These are phyloP conservation scores for Populus trichocarpa DNA, from an alignment of 441 rosid species.

Conservation along the genomic window DNA sequence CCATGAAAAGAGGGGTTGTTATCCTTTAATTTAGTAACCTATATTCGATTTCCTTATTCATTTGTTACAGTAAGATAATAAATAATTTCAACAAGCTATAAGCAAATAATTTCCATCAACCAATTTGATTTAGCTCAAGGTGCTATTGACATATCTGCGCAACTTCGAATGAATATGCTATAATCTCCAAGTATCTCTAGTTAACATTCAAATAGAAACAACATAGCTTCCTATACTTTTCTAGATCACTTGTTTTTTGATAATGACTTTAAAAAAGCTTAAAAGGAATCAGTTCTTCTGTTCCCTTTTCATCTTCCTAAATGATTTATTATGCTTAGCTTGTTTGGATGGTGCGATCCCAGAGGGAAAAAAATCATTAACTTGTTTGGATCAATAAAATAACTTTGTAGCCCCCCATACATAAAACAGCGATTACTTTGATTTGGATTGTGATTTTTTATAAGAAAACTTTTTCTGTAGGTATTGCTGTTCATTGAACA, in stretches of 20 bases:
- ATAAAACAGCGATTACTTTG: not conserved
- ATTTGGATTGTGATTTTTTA: too few relatives aligned
- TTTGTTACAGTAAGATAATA: not conserved
- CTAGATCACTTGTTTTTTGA: not conserved
- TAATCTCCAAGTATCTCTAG: not conserved
- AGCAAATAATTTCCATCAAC: not conserved
- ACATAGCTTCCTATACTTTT: not conserved
- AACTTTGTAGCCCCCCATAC: not conserved
- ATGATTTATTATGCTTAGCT: slow-evolving; percentile 17
- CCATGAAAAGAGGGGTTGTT: not conserved
- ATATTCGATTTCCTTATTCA: not conserved
- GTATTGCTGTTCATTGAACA: not conserved
- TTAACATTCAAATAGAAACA: not conserved
- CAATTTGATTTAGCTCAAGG: not conserved
- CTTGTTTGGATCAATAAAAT: too few relatives aligned
- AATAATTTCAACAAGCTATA: not conserved
- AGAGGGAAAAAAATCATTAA: too few relatives aligned
- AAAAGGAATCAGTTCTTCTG: not conserved
- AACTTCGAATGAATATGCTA: not conserved
- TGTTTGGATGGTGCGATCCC: slow-evolving; percentile 10
- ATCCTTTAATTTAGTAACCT: not conserved
- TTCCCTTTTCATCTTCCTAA: not conserved
- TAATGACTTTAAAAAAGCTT: too few relatives aligned
- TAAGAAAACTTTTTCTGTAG: too few relatives aligned
- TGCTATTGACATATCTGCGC: not conserved